Conservation (phyloP, 148 eudicot genomes). For the Agrostemma githago region DNA sequence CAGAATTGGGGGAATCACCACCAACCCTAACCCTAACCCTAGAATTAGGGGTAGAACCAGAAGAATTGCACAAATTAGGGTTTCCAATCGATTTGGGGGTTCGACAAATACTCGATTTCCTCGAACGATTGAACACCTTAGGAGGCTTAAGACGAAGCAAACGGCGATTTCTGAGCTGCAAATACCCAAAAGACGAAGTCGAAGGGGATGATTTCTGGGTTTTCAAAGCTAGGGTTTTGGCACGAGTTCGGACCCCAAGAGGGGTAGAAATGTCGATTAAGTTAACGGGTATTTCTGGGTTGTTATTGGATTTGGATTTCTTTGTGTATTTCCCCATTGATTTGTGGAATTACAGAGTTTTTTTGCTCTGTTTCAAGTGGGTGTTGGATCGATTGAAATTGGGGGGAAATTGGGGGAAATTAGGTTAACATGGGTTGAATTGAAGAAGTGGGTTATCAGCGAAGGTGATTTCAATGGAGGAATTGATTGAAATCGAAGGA, state of each 20-base stretch:
- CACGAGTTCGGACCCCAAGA: constrained; percentile 40
- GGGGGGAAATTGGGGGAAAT: background rate
- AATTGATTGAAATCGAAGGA: background rate
- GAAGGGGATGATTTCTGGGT: background rate
- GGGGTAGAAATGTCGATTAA: constrained; percentile 25
- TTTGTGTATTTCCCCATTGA: constrained; percentile 43
- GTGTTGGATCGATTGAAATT: background rate
- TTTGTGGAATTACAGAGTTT: background rate
- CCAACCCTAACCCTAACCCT: constrained; percentile 17
- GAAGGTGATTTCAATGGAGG: background rate
- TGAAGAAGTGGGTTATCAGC: background rate
- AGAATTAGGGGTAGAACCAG: background rate
- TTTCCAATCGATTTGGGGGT: constrained; percentile 18
- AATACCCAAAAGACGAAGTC: constrained; percentile 21
- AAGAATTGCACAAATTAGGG: constrained; percentile 6
- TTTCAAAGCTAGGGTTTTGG: constrained; percentile 39
- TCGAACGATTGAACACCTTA: background rate
- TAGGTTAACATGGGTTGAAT: background rate
- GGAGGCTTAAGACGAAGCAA: constrained; percentile 6
- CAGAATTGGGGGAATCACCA: constrained; percentile 6
- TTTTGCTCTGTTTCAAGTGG: background rate
- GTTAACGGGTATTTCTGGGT: constrained; percentile 3
- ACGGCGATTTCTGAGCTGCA: constrained; percentile 41
- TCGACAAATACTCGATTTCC: constrained; percentile 1
- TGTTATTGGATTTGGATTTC: constrained; percentile 20